phyloP scores from a whole-genome alignment of 148 eudicot species.

The Fagopyrum esculentum region DNA sequence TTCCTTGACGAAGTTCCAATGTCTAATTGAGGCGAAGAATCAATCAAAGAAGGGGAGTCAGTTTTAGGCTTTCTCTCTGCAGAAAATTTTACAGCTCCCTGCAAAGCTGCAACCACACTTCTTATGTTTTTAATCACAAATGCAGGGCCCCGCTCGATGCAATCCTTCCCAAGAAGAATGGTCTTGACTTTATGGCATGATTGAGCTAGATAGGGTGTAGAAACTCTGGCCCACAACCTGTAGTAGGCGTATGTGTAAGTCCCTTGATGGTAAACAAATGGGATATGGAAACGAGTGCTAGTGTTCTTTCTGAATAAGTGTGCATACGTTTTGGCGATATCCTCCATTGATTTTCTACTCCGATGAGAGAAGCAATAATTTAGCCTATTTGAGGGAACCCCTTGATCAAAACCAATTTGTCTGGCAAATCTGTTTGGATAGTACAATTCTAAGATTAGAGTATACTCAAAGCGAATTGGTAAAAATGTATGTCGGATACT shows the following conservation, averaged over 20 bases:
- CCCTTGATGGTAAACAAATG: neutral
- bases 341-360: neutral
- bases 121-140: neutral
- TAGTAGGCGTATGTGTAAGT: neutral
- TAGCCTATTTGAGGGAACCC: neutral
- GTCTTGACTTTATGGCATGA: neutral
- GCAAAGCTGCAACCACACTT: neutral
- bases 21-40: neutral
- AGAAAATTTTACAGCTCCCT: neutral
- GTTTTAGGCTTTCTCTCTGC: neutral
- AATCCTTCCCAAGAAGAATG: neutral
- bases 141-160: neutral
- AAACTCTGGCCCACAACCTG: neutral
- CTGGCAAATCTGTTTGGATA: neutral
- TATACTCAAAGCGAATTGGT: neutral
- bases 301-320: neutral
- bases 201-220: neutral
- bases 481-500: neutral
- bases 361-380: neutral
- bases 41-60: neutral
- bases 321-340: neutral
- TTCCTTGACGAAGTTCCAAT: neutral
- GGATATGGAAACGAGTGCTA: neutral
- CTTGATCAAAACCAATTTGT: neutral
- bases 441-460: neutral